Percentiles rank a stretch among this genome's conserved stretches.
phyloP scores from a whole-genome alignment of 352 stramenopile genomes.

The Aphanomyces stellatus region DNA sequence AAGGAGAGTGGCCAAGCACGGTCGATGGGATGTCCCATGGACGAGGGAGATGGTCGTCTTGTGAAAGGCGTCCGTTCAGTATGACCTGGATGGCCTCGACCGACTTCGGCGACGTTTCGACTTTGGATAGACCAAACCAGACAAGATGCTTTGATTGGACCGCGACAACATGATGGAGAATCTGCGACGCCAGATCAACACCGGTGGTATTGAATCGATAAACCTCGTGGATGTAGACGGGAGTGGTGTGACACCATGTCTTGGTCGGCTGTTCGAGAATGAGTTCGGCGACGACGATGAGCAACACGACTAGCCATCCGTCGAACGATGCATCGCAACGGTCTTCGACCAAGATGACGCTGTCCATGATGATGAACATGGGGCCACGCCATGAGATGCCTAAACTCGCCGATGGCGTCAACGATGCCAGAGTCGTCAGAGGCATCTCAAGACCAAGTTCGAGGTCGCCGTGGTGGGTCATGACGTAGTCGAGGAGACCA shows the following conservation, averaged over 20 bases:
- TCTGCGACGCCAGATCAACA: too few relatives aligned
- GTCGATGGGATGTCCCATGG: not conserved
- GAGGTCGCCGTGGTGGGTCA: not conserved
- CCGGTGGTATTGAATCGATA: too few relatives aligned
- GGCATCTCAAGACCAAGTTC: not conserved
- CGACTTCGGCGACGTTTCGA: not conserved
- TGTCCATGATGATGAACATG: slow-evolving; percentile 1
- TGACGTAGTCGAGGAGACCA: not conserved
- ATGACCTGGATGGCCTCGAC: too few relatives aligned
- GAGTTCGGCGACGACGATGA: not conserved
- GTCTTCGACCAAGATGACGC: slow-evolving; percentile 4
- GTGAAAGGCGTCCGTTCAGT: too few relatives aligned
- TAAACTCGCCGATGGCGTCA: not conserved
- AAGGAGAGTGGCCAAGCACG: not conserved
- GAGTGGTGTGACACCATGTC: not conserved
- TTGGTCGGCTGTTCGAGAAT: not conserved
- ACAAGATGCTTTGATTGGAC: not conserved
- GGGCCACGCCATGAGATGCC: not conserved
- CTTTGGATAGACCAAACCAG: not conserved
- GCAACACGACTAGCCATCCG: not conserved
- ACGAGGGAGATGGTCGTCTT: too few relatives aligned
- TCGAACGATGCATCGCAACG: not conserved
- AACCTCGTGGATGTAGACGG: slow-evolving; percentile 1
- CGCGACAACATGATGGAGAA: not conserved
- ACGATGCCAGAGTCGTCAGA: not conserved